phyloP scores from a whole-genome alignment of 371 early-diverging fungal species.

The Mucor piriformis region DNA sequence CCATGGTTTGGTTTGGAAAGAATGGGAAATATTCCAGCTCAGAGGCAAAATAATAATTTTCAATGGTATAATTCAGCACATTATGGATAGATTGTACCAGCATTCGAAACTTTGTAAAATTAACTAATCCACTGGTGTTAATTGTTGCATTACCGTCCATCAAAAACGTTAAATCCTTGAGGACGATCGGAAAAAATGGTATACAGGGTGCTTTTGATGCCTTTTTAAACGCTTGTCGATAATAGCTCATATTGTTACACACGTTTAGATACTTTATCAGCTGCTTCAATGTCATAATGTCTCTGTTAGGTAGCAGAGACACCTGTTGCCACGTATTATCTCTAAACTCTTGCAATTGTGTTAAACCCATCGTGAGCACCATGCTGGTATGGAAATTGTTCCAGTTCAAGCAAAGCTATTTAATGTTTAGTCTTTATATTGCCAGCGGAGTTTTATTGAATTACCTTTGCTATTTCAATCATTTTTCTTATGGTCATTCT shows the following conservation, averaged over 20 bases:
- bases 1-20: slow-evolving; percentile 6
- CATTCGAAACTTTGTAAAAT: slow-evolving; percentile 44
- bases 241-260: slow-evolving; percentile 45
- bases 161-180: slow-evolving; percentile 52
- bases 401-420: slow-evolving; percentile 41
- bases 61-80: slow-evolving; percentile 21
- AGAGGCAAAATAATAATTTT: slow-evolving; percentile 41
- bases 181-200: slow-evolving; percentile 47
- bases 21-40: slow-evolving; percentile 32
- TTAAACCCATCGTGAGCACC: slow-evolving; percentile 44
- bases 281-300: slow-evolving; percentile 22
- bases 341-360: slow-evolving; percentile 11
- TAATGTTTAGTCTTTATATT: not conserved
- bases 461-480: slow-evolving; percentile 49
- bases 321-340: slow-evolving; percentile 29
- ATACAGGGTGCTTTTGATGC: slow-evolving; percentile 39
- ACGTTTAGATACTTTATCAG: slow-evolving; percentile 38
- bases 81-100: slow-evolving; percentile 29
- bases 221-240: slow-evolving; percentile 40
- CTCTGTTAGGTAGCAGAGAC: slow-evolving; percentile 30
- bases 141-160: slow-evolving; percentile 40
- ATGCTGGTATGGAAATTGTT: slow-evolving; percentile 52
- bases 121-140: slow-evolving; percentile 21
- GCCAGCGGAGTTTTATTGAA: not conserved
- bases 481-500: slow-evolving; percentile 30